Evolutionary conservation across 371 early-diverging fungal genomes (phyloP).

Genomic region (Circinella minor): DNA sequence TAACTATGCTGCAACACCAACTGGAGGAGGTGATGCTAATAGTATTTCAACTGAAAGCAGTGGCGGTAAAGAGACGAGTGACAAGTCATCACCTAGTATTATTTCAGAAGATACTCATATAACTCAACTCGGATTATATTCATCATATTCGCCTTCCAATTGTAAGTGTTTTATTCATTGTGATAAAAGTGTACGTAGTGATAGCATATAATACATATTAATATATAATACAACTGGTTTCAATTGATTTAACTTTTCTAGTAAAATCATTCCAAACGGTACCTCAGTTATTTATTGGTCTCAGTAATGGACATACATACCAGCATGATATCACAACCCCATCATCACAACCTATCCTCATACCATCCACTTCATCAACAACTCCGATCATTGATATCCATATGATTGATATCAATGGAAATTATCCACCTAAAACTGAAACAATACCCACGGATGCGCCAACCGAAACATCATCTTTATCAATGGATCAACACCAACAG

Average conservation of each 20-base stretch:
- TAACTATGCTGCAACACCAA: background rate
- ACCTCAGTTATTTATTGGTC: conserved; percentile 30
- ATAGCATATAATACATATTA: too few species aligned
- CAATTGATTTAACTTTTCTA: background rate
- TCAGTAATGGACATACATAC: conserved; percentile 40
- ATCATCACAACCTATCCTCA: background rate
- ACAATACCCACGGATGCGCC: background rate
- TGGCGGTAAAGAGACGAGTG: conserved; percentile 1
- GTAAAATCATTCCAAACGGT: conserved; percentile 2
- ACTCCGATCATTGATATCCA: conserved; percentile 24
- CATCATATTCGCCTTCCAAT: background rate
- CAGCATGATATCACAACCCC: conserved; percentile 27
- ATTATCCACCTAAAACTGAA: background rate
- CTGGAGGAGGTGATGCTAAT: background rate
- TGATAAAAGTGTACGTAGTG: too few species aligned
- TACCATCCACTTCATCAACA: background rate
- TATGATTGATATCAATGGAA: conserved; percentile 31
- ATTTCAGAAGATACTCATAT: background rate
- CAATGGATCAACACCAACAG: too few species aligned
- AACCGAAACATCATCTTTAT: too few species aligned
- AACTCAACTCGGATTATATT: background rate
- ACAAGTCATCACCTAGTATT: background rate
- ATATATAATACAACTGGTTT: too few species aligned
- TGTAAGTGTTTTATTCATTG: conserved; percentile 6
- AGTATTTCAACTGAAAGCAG: background rate